Conservation (phyloP, 768 basidiomycete genomes). For the Kwoniella sp. region DNA sequence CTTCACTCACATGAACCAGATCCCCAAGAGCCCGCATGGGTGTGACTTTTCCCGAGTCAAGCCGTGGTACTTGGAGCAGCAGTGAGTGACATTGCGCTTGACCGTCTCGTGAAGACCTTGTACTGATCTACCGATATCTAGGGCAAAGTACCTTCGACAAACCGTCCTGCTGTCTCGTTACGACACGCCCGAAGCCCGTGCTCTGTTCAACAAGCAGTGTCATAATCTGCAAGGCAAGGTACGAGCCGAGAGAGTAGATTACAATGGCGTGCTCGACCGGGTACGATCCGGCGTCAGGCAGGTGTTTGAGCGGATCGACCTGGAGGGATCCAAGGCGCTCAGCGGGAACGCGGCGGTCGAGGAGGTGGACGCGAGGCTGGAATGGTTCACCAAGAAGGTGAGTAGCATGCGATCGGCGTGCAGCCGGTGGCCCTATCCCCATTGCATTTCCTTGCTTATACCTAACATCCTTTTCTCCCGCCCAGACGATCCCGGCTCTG, state of each 20-base stretch:
- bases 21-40: constrained; percentile 89
- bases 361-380: constrained; percentile 81
- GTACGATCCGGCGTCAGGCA: constrained; percentile 81
- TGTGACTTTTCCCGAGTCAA: constrained; percentile 95
- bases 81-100: constrained; percentile 60
- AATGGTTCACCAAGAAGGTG: constrained; percentile 81
- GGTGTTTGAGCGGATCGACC: constrained; percentile 54
- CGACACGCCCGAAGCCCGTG: constrained; percentile 81
- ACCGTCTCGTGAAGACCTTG: not conserved
- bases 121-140: constrained; percentile 41
- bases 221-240: constrained; percentile 83
- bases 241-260: constrained; percentile 60
- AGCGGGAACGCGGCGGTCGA: constrained; percentile 56
- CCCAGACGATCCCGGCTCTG: constrained; percentile 71
- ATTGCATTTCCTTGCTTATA: no score
- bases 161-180: constrained; percentile 79
- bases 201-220: constrained; percentile 68
- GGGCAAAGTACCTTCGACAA: constrained; percentile 81
- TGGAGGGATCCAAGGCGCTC: constrained; percentile 16
- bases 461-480: no score
- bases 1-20: constrained; percentile 73
- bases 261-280: constrained; percentile 60
- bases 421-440: no score
- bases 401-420: constrained; percentile 3
- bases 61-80: constrained; percentile 93